phyloP scores from a whole-genome alignment of 192 early-diverging fungal genomes.

The Backusella luteola region DNA sequence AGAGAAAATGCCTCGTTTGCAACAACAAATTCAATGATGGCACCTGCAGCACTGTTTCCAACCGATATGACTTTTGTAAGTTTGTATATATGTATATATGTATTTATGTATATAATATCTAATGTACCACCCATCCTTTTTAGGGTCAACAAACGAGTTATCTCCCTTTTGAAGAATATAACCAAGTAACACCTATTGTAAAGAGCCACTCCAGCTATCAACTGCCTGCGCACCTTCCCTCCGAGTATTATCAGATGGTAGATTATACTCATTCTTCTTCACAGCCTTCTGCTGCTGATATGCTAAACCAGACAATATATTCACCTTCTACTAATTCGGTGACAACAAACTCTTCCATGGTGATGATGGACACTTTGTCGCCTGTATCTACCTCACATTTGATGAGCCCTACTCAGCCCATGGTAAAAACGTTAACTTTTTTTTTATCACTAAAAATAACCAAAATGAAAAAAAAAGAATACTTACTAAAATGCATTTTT shows the following conservation, averaged over 20 bases:
- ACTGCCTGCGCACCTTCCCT: background rate
- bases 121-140: background rate
- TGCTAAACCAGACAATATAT: background rate
- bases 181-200: background rate
- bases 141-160: constrained; percentile 4
- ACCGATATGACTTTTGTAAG: constrained; percentile 4
- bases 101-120: background rate
- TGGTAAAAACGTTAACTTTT: background rate
- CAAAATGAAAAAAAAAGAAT: background rate
- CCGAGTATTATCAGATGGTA: background rate
- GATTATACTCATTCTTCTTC: background rate
- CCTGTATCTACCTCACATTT: background rate
- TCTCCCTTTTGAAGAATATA: constrained; percentile 2
- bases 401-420: constrained; percentile 16
- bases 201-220: background rate
- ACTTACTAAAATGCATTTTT: too few relatives aligned
- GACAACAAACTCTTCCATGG: constrained; percentile 6
- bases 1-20: constrained; percentile 15
- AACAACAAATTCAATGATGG: background rate
- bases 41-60: constrained; percentile 11
- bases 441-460: background rate
- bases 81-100: background rate
- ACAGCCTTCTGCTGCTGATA: background rate
- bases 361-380: constrained; percentile 3
- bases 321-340: constrained; percentile 15